phyloP scores from a whole-genome alignment of 202 grass and related monocot genomes.

The Brachypodium distachyon region DNA sequence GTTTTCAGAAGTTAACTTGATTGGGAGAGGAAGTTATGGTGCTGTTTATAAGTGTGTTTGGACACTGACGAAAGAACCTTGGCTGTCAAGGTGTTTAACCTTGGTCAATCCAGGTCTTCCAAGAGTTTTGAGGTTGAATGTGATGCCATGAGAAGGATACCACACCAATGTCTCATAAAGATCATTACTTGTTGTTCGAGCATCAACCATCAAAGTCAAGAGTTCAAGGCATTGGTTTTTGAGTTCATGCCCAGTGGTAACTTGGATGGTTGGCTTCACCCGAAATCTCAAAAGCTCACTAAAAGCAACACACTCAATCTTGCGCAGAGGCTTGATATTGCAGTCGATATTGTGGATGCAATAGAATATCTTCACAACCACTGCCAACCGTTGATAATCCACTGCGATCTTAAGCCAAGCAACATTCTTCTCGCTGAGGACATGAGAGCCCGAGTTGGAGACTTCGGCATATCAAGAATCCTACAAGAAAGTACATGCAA shows the following conservation, averaged over 20 bases:
- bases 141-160: not conserved
- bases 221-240: not conserved
- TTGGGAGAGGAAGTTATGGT: not conserved
- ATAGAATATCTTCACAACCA: not conserved
- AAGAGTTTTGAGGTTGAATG: not conserved
- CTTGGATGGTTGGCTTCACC: not conserved
- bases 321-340: not conserved
- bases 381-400: not conserved
- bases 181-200: not conserved
- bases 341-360: not conserved
- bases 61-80: not conserved
- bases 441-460: not conserved
- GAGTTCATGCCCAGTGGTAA: not conserved
- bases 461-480: not conserved
- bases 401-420: not conserved
- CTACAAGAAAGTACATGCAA: not conserved
- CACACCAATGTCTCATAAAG: not conserved
- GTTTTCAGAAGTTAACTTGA: not conserved
- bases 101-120: not conserved
- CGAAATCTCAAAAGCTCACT: not conserved
- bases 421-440: not conserved
- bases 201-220: not conserved
- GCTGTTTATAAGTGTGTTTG: not conserved
- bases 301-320: not conserved
- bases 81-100: slow-evolving; percentile 6